Evolutionary conservation across 139 green algal species (phyloP), one percentile per base, ranked within the genome.

Genomic region (Monoraphidium neglectum): DNA sequence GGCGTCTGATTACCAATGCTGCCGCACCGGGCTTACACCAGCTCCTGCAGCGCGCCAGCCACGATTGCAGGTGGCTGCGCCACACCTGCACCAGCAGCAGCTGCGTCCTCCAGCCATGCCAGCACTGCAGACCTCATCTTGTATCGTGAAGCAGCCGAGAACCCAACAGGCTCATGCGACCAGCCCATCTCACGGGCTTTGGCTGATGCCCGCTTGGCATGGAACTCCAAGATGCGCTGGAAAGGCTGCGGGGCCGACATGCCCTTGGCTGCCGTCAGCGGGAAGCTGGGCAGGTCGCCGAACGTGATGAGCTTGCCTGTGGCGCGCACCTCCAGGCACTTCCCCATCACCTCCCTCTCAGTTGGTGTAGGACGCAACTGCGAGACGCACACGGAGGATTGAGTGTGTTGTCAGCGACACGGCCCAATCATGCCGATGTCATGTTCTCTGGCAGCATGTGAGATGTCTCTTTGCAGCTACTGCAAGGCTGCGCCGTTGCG

Each of bases 121-220:
- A n/a, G n/a, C n/a, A n/a, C n/a, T n/a, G n/a, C n/a, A n/a, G n/a
- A n/a, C n/a, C n/a, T n/a, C n/a, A n/a, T n/a, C n/a, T n/a, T n/a
- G n/a, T n/a, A n/a, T n/a, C n/a, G n/a, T n/a, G n/a, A n/a, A n/a
- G n/a, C n/a, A n/a, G n/a, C n/a, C n/a, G n/a, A n/a, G 59, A 66
- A 66, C 28, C 28, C 35, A 30, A 66, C 59, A 66, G 59, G 59
- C 59, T 66, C 59, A 66, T 66, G 59, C 21, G 59, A 30, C 59
- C 59, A 66, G 59, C 35, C 28, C 28, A 66, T n/a, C 35, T 66
- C 1, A 30, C 28, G 28, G 33, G 59, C 59, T 30, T 66, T 66
- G 59, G 35, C 28, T 2, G 59, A 66, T n/a, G 59, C 59, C 59
- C 59, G 33, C 59, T 30, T 66, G 12, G 59, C 59, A 38, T 66